phyloP scores from a whole-genome alignment of 2,329 filamentous ascomycete species.

The Furcasterigmium furcatum region DNA sequence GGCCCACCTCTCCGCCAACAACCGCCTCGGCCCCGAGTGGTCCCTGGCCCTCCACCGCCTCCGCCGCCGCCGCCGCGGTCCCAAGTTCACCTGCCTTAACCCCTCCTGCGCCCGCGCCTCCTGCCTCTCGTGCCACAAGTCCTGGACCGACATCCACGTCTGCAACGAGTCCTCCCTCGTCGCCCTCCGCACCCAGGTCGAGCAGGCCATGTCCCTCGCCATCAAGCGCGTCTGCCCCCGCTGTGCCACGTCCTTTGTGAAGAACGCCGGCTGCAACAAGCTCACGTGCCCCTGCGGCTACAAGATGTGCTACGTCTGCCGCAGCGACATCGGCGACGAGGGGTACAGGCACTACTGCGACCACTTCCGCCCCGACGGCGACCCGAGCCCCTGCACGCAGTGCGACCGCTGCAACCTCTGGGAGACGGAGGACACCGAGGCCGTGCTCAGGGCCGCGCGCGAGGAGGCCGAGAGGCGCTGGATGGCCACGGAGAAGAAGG shows the following conservation, averaged over 20 bases:
- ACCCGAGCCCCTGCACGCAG: conserved; percentile 66
- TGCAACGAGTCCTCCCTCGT: conserved; percentile 83
- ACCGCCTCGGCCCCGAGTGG: conserved; percentile 44
- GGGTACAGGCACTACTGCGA: conserved; percentile 96
- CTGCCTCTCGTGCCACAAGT: conserved; percentile 77
- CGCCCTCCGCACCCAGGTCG: conserved; percentile 82
- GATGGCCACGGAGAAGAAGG: conserved; percentile 61
- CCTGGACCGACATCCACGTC: conserved; percentile 84
- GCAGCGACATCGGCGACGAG: conserved; percentile 65
- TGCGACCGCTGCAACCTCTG: conserved; percentile 80
- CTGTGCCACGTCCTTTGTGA: conserved; percentile 90
- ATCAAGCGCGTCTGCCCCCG: conserved; percentile 93
- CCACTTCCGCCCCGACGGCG: conserved; percentile 83
- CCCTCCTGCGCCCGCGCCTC: conserved; percentile 66
- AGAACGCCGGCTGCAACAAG: conserved; percentile 93
- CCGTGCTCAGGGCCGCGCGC: conserved; percentile 64
- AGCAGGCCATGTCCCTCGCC: conserved; percentile 88
- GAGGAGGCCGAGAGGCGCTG: conserved; percentile 70
- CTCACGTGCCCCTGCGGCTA: conserved; percentile 94
- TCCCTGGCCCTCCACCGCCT: conserved; percentile 62
- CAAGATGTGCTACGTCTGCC: conserved; percentile 97
- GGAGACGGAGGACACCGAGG: conserved; percentile 71
- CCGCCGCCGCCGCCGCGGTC: conserved; percentile 66
- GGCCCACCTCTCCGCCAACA: conserved; percentile 37
- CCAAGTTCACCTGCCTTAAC: conserved; percentile 74